Base-by-base conservation (phyloP, 2,329 filamentous ascomycete genomes). In the Plectosphaerella cucumerina region DNA sequence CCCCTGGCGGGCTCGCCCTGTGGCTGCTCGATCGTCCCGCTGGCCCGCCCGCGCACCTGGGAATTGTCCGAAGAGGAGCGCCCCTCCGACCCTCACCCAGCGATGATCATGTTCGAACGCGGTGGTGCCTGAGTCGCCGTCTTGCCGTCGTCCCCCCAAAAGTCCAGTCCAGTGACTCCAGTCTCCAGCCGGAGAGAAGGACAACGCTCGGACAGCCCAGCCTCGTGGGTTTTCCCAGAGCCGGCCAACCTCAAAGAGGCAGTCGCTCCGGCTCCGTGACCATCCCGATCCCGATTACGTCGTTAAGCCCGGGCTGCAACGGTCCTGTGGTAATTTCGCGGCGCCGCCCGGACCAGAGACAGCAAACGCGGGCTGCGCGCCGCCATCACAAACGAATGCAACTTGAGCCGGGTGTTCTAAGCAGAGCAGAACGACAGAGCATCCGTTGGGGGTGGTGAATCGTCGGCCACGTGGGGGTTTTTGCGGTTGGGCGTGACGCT, bases 1-100 rank as follows among this genome's bases (percentile, higher is more conserved):
- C n/a, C n/a, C n/a, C n/a, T n/a, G n/a, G n/a, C 9, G 23, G 23
- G 23, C 23, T 5, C 23, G 5, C 23, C 23, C 23, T 3, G 26
- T 31, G 18, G 15, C 35, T n/a, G 55, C 55, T 57, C 62, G 59
- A 62, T 63, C 59, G 56, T 63, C 61, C 60, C 60, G 59, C 54
- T 50, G 44, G 39, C 39, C 39, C 17, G 39, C 39, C 39, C 39
- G 18, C 39, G 39, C n/a, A 42, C 18, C n/a, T 42, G 39, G 39
- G 39, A 42, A 42, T 18, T 42, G 39, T 42, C 39, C 39, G 39
- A 42, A 42, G n/a, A 18, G 35, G n/a, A 18, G 39, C 12, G n/a
- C 39, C 35, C 6, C 35, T 39, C n/a, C n/a, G n/a, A n/a, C n/a
- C n/a, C n/a, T n/a, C n/a, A n/a, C n/a, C 17, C 12, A n/a, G 35